Evolutionary conservation across 768 basidiomycete genomes (phyloP).

Genomic region (Rhizopogon rudus): DNA sequence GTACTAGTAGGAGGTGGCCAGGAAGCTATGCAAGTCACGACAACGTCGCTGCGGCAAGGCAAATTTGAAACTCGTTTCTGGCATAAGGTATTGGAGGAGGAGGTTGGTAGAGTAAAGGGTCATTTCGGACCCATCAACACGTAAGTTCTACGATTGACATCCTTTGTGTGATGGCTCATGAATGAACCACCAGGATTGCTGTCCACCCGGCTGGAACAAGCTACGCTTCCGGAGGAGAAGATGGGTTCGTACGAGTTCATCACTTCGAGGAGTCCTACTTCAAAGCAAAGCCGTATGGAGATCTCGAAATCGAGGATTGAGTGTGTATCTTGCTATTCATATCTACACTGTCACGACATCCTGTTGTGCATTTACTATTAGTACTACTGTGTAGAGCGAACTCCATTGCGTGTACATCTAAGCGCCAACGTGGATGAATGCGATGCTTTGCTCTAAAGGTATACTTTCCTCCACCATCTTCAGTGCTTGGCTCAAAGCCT

Average conservation of each 20-base stretch:
- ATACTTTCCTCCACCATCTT: conserved; percentile 6
- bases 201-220: conserved; percentile 84
- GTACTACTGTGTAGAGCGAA: background rate
- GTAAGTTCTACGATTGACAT: conserved; percentile 42
- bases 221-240: conserved; percentile 95
- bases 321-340: conserved; percentile 6
- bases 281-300: conserved; percentile 87
- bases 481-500: conserved; percentile 15
- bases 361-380: background rate
- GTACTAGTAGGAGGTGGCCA: conserved; percentile 94
- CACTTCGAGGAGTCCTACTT: conserved; percentile 96
- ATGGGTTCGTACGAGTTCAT: conserved; percentile 89
- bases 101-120: conserved; percentile 94
- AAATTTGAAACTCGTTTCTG: conserved; percentile 99
- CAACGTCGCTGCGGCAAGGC: conserved; percentile 88
- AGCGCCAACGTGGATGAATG: conserved; percentile 23
- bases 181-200: conserved; percentile 60
- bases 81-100: conserved; percentile 96
- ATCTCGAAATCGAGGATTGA: conserved; percentile 70
- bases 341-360: background rate
- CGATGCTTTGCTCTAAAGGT: conserved; percentile 20
- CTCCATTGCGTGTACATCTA: background rate
- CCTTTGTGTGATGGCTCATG: background rate
- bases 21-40: conserved; percentile 96
- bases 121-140: conserved; percentile 97